Evolutionary conservation across 169 alveolate genomes (phyloP).

Genomic region (Perkinsus olseni): DNA sequence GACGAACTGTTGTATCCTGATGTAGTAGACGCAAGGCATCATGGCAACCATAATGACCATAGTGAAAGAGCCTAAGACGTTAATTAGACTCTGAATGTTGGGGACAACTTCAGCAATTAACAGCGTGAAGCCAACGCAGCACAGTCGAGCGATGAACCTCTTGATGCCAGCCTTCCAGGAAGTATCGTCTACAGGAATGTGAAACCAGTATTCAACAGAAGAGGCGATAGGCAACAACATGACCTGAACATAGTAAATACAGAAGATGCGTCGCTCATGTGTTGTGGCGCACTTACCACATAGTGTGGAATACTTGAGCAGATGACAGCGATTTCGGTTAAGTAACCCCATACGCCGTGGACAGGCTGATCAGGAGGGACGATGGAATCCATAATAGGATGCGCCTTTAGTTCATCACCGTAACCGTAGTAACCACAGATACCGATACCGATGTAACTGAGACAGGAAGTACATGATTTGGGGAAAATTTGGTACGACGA

Average conservation of each 20-base stretch:
- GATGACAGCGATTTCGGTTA: not conserved
- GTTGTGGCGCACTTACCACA: not conserved
- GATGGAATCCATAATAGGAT: constrained; percentile 1
- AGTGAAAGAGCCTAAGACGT: not conserved
- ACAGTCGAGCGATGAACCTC: not conserved
- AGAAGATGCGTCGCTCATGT: no score
- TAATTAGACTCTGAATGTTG: not conserved
- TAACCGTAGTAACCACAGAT: not conserved
- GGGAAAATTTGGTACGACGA: not conserved
- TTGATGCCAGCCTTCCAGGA: not conserved
- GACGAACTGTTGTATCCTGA: not conserved
- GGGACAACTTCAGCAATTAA: not conserved
- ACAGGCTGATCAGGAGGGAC: not conserved
- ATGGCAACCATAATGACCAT: not conserved
- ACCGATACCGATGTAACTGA: not conserved
- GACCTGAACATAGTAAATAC: not conserved
- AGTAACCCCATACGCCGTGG: not conserved
- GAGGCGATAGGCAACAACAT: not conserved
- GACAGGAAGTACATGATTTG: no score
- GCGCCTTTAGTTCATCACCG: not conserved
- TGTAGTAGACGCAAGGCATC: not conserved
- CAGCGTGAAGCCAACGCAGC: not conserved
- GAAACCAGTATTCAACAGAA: not conserved
- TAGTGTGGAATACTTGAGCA: not conserved
- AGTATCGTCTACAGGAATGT: not conserved